A percentile compares a stretch with the other conserved stretches of the same genome.
Conservation (phyloP, 306 rosid genomes). For the Vigna angularis region DNA sequence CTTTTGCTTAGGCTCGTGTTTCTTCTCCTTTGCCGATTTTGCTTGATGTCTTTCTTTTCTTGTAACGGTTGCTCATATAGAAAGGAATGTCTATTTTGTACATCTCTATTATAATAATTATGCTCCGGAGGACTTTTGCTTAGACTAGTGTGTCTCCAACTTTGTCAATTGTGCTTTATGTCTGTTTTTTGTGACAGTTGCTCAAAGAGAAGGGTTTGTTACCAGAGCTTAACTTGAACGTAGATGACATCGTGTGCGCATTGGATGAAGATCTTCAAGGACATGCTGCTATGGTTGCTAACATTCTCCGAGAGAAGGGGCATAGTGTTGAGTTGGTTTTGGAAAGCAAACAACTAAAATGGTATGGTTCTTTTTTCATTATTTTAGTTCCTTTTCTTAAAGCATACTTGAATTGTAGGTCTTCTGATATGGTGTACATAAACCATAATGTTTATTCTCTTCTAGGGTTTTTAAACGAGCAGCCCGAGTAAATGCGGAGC, state of each 20-base stretch:
- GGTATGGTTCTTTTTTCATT: constrained; percentile 52
- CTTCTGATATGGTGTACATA: constrained; percentile 37
- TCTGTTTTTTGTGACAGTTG: constrained; percentile 55
- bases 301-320: constrained; percentile 76
- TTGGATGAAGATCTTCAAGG: constrained; percentile 92
- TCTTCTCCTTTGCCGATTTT: not conserved
- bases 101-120: not conserved
- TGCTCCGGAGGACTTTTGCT: not conserved
- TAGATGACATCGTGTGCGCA: constrained; percentile 83
- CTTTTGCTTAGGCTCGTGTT: constrained; percentile 24
- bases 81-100: not conserved
- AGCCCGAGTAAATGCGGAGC: constrained; percentile 70
- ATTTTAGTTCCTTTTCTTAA: constrained; percentile 17
- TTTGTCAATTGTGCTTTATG: constrained; percentile 10
- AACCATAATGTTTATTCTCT: constrained; percentile 29
- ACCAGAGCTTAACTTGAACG: constrained; percentile 69
- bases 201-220: constrained; percentile 91
- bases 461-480: constrained; percentile 90
- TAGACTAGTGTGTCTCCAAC: constrained; percentile 7
- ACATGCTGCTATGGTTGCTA: constrained; percentile 84
- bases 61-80: too few relatives aligned
- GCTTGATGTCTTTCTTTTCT: too few relatives aligned
- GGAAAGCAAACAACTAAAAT: constrained; percentile 94
- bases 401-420: not conserved
- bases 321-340: constrained; percentile 87